Base-by-base conservation (phyloP, 2,329 filamentous ascomycete genomes). In the Blastomyces percursus region DNA sequence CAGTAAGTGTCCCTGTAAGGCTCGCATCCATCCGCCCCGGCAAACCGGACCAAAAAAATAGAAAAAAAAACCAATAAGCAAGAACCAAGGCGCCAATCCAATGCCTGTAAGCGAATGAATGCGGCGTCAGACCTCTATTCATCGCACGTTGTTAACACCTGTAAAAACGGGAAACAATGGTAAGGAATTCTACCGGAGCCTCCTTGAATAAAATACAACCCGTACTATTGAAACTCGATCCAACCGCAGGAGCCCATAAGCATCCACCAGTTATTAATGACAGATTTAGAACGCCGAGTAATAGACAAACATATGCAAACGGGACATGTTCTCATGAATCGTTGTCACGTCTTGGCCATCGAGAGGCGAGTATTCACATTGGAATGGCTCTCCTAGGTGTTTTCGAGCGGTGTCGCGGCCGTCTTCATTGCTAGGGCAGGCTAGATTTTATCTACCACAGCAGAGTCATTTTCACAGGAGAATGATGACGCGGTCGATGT, bases 241-340 rank as follows among this genome's bases (percentile, higher is more conserved):
- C 16, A 19, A 7, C 21, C 16, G 48, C 16, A 35, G 46, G 16
- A 48, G 19, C 52, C 42, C 48, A 48, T 32, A 42, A 42, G 16
- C 56, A 9, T 16, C 35, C 12, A 3, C 56, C 19, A 56, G 61
- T 50, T 64, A 64, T 64, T 61, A 62, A 57, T 60, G 35, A 50
- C 46, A 42, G 16, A 42, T 42, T 52, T 51, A 38, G 7, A 56
- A 54, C 46, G 32, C 35, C 59, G 46, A 57, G 19, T 27, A 48
- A 48, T 32, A 46, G 48, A 54, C 38, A 16, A 58, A 32, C 51
- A 56, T 38, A 59, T 48, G 50, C 44, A 62, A 64, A 46, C 46
- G 61, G 55, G 4, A 44, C 6, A 19, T 65, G 63, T 27, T 65
- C 48, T 51, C 60, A 65, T 61, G 44, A 66, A 42, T 24, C 35